Evolutionary conservation across 208 protist species (phyloP).

Genomic region (Entamoeba histolytica): DNA sequence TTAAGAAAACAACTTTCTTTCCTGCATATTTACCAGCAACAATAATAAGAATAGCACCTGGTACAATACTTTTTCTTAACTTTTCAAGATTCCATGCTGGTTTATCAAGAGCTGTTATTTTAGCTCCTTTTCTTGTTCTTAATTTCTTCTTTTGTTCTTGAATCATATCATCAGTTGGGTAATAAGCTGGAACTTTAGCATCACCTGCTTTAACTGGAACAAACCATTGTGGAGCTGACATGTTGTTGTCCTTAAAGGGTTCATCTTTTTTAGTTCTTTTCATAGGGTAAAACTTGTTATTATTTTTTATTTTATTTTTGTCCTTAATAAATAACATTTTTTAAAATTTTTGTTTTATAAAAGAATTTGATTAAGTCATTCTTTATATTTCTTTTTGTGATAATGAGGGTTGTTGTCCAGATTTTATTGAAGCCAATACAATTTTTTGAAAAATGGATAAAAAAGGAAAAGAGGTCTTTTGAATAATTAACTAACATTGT

Average conservation of each 20-base stretch:
- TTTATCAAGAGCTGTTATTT: not conserved
- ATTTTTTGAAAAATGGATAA: too few relatives aligned
- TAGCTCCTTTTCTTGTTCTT: not conserved
- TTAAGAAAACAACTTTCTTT: conserved; percentile 80
- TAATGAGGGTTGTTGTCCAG: too few relatives aligned
- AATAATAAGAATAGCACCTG: conserved; percentile 73
- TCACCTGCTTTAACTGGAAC: not conserved
- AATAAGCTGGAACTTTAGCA: not conserved
- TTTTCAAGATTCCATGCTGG: not conserved
- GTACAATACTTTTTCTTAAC: conserved; percentile 10
- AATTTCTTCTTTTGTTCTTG: not conserved
- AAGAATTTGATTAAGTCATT: too few relatives aligned
- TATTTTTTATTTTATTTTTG: not conserved
- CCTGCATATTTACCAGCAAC: conserved; percentile 78
- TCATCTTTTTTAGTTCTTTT: not conserved
- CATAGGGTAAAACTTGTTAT: not conserved
- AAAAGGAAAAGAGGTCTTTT: too few relatives aligned
- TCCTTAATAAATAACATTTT: not conserved
- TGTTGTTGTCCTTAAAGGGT: not conserved
- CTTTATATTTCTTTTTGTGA: too few relatives aligned
- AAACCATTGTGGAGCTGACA: not conserved
- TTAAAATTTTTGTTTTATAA: too few relatives aligned
- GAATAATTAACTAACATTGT: too few relatives aligned
- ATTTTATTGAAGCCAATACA: too few relatives aligned
- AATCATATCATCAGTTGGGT: not conserved